Conservation (phyloP, 2,329 filamentous ascomycete genomes). For the Amauroascus verrucosus region DNA sequence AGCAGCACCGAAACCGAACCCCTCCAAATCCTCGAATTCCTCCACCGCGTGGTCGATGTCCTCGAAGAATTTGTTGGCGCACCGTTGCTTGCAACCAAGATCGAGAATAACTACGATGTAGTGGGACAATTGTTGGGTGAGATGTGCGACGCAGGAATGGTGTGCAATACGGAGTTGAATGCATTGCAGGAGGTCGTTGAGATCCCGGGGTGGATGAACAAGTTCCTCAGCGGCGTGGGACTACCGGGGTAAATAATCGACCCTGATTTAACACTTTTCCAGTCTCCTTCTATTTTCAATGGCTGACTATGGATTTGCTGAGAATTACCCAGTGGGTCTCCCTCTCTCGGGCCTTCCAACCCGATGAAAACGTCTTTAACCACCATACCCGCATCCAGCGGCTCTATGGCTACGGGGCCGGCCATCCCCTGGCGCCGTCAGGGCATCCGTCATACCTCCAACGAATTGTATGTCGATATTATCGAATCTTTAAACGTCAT, state of each 20-base stretch:
- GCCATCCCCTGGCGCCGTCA: conserved; percentile 79
- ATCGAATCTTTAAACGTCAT: conserved; percentile 83
- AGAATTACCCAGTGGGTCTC: conserved; percentile 28
- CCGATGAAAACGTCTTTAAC: conserved; percentile 34
- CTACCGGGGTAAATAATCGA: conserved; percentile 55
- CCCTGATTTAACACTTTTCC: not conserved
- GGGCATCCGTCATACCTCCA: conserved; percentile 90
- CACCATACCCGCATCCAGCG: conserved; percentile 19
- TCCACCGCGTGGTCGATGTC: conserved; percentile 84
- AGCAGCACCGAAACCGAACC: conserved; percentile 81
- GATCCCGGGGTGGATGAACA: conserved; percentile 81
- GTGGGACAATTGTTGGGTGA: conserved; percentile 86
- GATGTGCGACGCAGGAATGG: conserved; percentile 89
- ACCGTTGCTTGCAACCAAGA: conserved; percentile 72
- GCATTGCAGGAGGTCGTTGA: conserved; percentile 84
- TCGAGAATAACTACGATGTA: conserved; percentile 85
- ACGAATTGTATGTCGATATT: conserved; percentile 93
- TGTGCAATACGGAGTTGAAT: conserved; percentile 87
- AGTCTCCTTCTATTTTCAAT: not conserved
- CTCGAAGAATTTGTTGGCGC: conserved; percentile 90
- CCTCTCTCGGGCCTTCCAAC: conserved; percentile 32
- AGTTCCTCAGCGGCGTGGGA: conserved; percentile 75
- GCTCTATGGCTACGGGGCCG: conserved; percentile 31
- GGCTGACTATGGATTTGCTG: not conserved
- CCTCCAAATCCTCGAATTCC: conserved; percentile 81